These are phyloP conservation scores for Lagenaria siceraria DNA, from an alignment of 306 rosid genomes.

Conservation along the genomic window DNA sequence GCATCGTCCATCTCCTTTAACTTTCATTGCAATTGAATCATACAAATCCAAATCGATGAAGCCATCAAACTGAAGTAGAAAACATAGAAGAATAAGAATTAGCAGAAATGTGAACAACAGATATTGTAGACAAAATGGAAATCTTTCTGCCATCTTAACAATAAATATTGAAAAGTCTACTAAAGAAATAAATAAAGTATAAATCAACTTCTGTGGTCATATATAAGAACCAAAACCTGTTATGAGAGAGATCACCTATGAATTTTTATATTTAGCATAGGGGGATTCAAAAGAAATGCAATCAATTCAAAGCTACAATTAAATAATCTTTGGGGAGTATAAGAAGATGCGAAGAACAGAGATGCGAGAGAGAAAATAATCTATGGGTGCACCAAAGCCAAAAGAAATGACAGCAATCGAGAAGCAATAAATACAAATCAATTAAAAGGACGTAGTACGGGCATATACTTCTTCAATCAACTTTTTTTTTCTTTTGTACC, in stretches of 20 bases:
- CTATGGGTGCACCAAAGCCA: not conserved
- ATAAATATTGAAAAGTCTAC: not conserved
- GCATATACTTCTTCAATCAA: too few relatives aligned
- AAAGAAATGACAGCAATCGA: not conserved
- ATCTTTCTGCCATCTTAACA: not conserved
- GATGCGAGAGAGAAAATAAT: not conserved
- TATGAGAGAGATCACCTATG: not conserved
- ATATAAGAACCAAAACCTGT: not conserved
- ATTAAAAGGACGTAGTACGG: not conserved
- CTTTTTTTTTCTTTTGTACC: too few relatives aligned
- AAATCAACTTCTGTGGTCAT: not conserved
- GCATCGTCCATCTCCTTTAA: constrained; percentile 84
- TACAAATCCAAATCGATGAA: constrained; percentile 76
- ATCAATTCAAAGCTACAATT: not conserved
- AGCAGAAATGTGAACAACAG: not conserved
- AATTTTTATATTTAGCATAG: too few relatives aligned
- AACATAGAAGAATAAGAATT: not conserved
- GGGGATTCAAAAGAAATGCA: not conserved
- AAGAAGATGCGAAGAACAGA: not conserved
- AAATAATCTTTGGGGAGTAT: not conserved
- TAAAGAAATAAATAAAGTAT: not conserved
- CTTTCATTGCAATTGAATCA: constrained; percentile 73
- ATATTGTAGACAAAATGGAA: not conserved
- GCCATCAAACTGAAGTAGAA: constrained; percentile 61
- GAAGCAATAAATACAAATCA: not conserved